phyloP scores from a whole-genome alignment of 2,329 filamentous ascomycete species.

The Fusarium sp. region DNA sequence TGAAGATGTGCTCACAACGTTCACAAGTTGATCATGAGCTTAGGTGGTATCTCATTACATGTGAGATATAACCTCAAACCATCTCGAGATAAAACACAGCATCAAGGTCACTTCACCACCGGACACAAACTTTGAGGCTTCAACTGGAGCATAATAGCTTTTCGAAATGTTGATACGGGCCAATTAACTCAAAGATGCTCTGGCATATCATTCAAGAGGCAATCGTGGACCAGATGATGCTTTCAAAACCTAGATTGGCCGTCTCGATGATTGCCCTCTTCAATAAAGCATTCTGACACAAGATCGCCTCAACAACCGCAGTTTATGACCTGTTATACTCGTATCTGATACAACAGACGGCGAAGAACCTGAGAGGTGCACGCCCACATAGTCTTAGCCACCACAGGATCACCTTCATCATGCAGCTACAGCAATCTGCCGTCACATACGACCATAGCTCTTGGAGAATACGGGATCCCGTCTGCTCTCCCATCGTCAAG shows the following conservation, averaged over 20 bases:
- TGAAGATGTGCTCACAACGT: background rate
- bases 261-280: background rate
- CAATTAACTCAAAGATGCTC: background rate
- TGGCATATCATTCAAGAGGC: background rate
- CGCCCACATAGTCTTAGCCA: background rate
- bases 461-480: background rate
- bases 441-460: constrained; percentile 3
- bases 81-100: background rate
- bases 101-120: too few species aligned
- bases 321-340: background rate
- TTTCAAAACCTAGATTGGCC: background rate
- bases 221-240: rapidly evolving
- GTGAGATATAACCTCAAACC: background rate
- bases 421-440: too few species aligned
- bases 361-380: too few species aligned
- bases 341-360: too few species aligned
- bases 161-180: too few species aligned
- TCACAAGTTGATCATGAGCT: background rate
- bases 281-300: background rate
- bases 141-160: background rate
- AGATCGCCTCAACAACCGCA: background rate
- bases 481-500: background rate
- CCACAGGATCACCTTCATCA: background rate
- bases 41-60: background rate
- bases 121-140: background rate